Conservation (phyloP, 805 yeast species). For the Barnettozyma populi region DNA sequence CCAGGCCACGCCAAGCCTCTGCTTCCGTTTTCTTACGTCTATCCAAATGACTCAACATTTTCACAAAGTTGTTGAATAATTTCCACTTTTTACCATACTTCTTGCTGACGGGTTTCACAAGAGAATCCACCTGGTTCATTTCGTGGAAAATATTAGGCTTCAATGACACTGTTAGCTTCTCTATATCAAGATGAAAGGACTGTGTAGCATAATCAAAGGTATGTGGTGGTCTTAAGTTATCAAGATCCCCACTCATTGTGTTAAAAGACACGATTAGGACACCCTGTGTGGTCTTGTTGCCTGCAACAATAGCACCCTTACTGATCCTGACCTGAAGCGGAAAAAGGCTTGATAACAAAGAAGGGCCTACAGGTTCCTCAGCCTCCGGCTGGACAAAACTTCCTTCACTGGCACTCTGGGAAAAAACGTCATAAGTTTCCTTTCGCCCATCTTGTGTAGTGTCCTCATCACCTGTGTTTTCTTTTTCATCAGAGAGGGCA, state of each 20-base stretch:
- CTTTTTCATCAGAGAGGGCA: slow-evolving; percentile 22
- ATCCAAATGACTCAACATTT: neutral
- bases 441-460: slow-evolving; percentile 14
- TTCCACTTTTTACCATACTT: neutral
- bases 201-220: slow-evolving; percentile 54
- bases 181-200: slow-evolving; percentile 38
- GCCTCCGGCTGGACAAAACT: neutral
- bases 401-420: slow-evolving; percentile 13
- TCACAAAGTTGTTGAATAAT: slow-evolving; percentile 19
- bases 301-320: slow-evolving; percentile 71
- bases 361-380: neutral
- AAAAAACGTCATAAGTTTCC: slow-evolving; percentile 9
- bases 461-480: slow-evolving; percentile 9
- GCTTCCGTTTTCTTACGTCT: neutral
- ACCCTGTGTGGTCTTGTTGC: slow-evolving; percentile 75
- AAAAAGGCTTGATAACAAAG: slow-evolving; percentile 32
- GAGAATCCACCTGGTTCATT: slow-evolving; percentile 2
- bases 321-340: slow-evolving; percentile 60
- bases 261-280: slow-evolving; percentile 58
- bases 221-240: slow-evolving; percentile 44
- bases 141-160: slow-evolving; percentile 68
- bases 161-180: slow-evolving; percentile 52
- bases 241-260: slow-evolving; percentile 50
- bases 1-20: slow-evolving; percentile 68
- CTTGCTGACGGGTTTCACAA: neutral